Percentiles rank a stretch among this genome's conserved stretches.
These are phyloP conservation scores for Galeopsis tetrahit DNA, from an alignment of 257 asterid genomes.

Conservation along the genomic window DNA sequence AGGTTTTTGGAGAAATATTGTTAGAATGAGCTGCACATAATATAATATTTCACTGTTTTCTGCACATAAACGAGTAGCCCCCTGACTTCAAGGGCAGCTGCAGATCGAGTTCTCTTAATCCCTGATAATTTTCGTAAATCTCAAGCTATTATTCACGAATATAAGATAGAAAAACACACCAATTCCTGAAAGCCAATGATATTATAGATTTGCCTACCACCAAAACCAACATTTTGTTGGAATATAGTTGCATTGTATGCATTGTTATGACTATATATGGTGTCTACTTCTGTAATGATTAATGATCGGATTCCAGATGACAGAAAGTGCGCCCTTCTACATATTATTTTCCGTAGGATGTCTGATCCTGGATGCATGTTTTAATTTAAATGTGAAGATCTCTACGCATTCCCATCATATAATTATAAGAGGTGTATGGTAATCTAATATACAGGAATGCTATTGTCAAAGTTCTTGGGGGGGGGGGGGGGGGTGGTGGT, in stretches of 20 bases:
- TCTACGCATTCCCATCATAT: neutral
- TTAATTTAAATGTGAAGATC: too few species aligned
- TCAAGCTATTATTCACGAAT: too few species aligned
- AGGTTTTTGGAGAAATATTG: neutral
- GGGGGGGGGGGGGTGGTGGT: too few species aligned
- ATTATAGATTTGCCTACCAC: neutral
- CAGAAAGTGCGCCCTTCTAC: too few species aligned
- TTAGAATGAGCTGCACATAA: neutral
- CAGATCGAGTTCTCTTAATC: too few species aligned
- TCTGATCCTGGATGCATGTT: too few species aligned
- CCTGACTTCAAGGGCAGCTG: too few species aligned
- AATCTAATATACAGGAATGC: neutral
- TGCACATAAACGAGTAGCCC: too few species aligned
- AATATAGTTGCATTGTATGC: neutral
- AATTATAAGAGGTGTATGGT: constrained; percentile 3
- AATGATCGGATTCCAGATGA: neutral
- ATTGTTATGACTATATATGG: neutral
- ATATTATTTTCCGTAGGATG: too few species aligned
- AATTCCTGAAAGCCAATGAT: neutral
- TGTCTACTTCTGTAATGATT: neutral
- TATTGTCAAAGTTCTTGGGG: neutral
- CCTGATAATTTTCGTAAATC: too few species aligned
- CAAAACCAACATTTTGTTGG: neutral
- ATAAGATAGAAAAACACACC: neutral
- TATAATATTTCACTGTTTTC: neutral